phyloP scores from a whole-genome alignment of 2,329 filamentous ascomycete species.

The Neoarthrinium moseri region DNA sequence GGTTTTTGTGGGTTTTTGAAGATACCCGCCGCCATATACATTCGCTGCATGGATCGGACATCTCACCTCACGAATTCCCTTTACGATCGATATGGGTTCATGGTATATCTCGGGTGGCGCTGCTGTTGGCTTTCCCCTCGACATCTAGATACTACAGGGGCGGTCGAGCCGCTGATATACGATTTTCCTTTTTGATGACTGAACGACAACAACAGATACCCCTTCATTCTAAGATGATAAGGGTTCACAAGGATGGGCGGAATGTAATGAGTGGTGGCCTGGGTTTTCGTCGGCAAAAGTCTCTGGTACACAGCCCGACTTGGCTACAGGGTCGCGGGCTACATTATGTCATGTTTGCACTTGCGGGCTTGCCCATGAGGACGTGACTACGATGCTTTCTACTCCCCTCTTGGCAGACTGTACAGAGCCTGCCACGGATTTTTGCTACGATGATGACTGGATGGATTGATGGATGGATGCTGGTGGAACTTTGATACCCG shows the following conservation, averaged over 20 bases:
- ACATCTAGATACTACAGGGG: not conserved
- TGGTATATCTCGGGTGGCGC: not conserved
- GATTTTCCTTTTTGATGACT: conserved; percentile 27
- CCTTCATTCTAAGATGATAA: conserved; percentile 32
- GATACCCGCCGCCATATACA: conserved; percentile 20
- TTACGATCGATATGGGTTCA: not conserved
- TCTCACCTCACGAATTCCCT: conserved; percentile 13
- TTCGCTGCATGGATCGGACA: conserved; percentile 27
- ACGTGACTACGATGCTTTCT: too few relatives aligned
- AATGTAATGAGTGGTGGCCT: conserved; percentile 12
- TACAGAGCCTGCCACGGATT: too few relatives aligned
- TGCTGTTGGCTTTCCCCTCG: conserved; percentile 1
- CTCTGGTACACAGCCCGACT: too few relatives aligned
- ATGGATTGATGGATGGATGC: too few relatives aligned
- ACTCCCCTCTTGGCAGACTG: too few relatives aligned
- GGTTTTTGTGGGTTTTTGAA: conserved; percentile 17
- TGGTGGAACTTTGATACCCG: too few relatives aligned
- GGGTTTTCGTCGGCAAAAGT: too few relatives aligned
- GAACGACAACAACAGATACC: conserved; percentile 29
- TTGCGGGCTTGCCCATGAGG: too few relatives aligned
- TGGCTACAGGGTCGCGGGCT: too few relatives aligned
- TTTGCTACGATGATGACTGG: too few relatives aligned
- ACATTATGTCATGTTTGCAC: too few relatives aligned
- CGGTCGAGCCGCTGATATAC: not conserved
- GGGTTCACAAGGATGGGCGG: conserved; percentile 27